Conservation (phyloP, 2,329 filamentous ascomycete species). For the Pseudocercospora fijiensis region DNA sequence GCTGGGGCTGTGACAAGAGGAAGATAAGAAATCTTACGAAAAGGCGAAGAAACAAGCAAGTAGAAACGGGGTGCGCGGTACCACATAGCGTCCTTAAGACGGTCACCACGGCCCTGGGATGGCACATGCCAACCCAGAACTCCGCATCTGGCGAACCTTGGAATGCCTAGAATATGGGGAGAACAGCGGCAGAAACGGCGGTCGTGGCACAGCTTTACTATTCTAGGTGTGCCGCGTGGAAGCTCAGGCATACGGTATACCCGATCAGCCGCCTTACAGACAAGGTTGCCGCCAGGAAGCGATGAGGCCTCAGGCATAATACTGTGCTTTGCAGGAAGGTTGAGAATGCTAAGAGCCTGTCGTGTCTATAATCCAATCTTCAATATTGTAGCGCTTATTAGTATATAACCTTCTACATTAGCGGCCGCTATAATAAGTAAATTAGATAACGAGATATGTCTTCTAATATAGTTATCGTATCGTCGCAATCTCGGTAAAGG, state of each 20-base stretch:
- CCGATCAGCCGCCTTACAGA: background rate
- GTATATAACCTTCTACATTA: no score
- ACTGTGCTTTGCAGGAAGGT: no score
- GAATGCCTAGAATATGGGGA: background rate
- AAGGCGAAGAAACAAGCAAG: conserved; percentile 10
- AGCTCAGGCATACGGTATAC: background rate
- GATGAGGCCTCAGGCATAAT: no score
- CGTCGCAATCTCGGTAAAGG: no score
- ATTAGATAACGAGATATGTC: no score
- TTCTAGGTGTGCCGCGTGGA: background rate
- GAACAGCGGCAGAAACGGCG: background rate
- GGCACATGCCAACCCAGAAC: conserved; percentile 1
- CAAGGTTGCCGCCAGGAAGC: conserved; percentile 10
- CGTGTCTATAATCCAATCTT: no score
- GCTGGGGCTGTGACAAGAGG: background rate
- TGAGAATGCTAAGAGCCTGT: no score
- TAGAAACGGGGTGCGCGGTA: background rate
- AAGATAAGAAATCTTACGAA: conserved; percentile 7
- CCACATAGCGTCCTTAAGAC: background rate
- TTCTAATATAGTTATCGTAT: no score
- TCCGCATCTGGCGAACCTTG: conserved; percentile 2
- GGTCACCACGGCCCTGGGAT: background rate
- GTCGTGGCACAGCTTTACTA: conserved; percentile 4
- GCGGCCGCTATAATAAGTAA: no score
- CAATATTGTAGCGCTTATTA: no score